These are phyloP conservation scores for Conticribra weissflogii DNA, from an alignment of 108 stramenopile species.

Conservation along the genomic window DNA sequence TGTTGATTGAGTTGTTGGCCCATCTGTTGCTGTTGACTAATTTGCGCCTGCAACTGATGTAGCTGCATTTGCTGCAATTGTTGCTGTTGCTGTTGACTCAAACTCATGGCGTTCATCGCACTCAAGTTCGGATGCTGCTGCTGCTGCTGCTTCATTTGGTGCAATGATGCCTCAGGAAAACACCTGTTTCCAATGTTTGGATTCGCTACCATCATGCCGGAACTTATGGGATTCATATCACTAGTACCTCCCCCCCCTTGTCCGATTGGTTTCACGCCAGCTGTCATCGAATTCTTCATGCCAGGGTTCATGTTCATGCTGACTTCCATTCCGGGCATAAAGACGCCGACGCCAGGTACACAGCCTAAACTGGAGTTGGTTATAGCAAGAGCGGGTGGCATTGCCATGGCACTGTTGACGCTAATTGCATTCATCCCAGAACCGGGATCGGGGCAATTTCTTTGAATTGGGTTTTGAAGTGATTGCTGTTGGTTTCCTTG, in stretches of 20 bases:
- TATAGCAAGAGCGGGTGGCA: not conserved
- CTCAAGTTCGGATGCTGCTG: not conserved
- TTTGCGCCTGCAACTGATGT: not conserved
- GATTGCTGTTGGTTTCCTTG: too few species aligned
- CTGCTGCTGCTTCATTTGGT: not conserved
- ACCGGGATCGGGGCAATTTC: too few species aligned
- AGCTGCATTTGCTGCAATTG: not conserved
- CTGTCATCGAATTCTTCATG: not conserved
- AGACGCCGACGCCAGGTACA: not conserved
- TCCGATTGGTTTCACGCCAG: not conserved
- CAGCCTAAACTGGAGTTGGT: not conserved
- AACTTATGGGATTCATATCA: not conserved
- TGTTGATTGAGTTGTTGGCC: not conserved
- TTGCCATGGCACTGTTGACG: not conserved
- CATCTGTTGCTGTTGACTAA: not conserved
- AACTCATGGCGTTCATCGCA: not conserved
- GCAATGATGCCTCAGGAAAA: not conserved
- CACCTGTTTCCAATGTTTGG: too few species aligned
- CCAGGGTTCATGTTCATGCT: not conserved
- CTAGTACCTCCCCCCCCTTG: not conserved
- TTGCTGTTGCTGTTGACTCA: not conserved
- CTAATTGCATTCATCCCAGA: too few species aligned
- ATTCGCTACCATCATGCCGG: too few species aligned
- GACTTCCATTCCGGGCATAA: not conserved
- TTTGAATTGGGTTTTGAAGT: too few species aligned